A percentile compares a stretch with the other conserved stretches of the same genome.
Evolutionary conservation across 1,284 basidiomycete genomes (phyloP).

Genomic region (Trichosporon coremiiforme): DNA sequence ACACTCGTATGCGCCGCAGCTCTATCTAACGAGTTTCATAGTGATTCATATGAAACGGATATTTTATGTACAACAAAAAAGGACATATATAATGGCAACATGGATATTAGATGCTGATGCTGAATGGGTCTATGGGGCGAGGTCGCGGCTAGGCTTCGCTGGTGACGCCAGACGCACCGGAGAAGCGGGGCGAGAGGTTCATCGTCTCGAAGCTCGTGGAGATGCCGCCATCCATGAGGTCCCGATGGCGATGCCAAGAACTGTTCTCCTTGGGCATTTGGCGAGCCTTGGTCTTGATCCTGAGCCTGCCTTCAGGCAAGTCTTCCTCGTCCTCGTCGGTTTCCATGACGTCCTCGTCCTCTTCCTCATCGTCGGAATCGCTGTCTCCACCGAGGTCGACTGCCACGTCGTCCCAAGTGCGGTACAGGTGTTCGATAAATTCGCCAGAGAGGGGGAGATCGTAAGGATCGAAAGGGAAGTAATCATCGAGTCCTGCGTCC

Average conservation of each 20-base stretch:
- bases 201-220: constrained; percentile 9
- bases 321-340: constrained; percentile 19
- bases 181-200: constrained; percentile 5
- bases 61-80: constrained; percentile 12
- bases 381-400: constrained; percentile 51
- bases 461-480: constrained; percentile 99
- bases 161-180: not conserved
- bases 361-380: constrained; percentile 54
- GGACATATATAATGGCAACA: constrained; percentile 14
- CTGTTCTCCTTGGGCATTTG: constrained; percentile 27
- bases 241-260: constrained; percentile 19
- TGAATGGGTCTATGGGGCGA: too few species aligned
- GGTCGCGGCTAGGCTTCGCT: not conserved
- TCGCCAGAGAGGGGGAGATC: constrained; percentile 66
- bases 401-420: constrained; percentile 62
- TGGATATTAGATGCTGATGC: not conserved
- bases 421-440: constrained; percentile 61
- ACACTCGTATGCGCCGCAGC: constrained; percentile 42
- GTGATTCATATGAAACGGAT: not conserved
- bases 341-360: constrained; percentile 51
- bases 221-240: constrained; percentile 7
- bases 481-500: constrained; percentile 80
- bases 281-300: constrained; percentile 6
- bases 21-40: constrained; percentile 23
- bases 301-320: constrained; percentile 15